Conservation (phyloP, 768 basidiomycete species). For the Dentipellis fragilis region DNA sequence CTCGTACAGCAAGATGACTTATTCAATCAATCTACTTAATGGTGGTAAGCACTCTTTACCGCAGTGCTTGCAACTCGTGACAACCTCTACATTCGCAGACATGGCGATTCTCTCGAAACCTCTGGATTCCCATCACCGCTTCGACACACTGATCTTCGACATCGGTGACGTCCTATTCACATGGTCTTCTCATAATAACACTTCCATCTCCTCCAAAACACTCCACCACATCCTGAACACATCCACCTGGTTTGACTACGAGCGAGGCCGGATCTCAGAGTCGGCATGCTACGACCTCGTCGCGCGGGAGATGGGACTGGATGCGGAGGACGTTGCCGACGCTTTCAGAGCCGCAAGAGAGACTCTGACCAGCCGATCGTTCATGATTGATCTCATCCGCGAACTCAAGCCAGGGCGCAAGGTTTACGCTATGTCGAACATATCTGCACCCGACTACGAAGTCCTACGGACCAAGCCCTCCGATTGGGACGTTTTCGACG, state of each 20-base stretch:
- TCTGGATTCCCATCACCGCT: no score
- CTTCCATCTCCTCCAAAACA: slow-evolving; percentile 28
- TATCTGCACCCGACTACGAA: slow-evolving; percentile 40
- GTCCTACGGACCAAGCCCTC: slow-evolving; percentile 31
- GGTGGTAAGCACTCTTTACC: no score
- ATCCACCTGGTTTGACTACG: slow-evolving; percentile 41
- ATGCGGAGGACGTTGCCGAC: slow-evolving; percentile 29
- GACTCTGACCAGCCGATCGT: slow-evolving; percentile 32
- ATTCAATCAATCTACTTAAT: no score
- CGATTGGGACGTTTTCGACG: slow-evolving; percentile 40
- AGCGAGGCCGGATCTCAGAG: slow-evolving; percentile 33
- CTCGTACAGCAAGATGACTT: no score
- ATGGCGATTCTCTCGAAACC: no score
- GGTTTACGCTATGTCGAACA: slow-evolving; percentile 52
- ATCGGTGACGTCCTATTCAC: slow-evolving; percentile 45
- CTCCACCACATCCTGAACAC: slow-evolving; percentile 33
- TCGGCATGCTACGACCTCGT: slow-evolving; percentile 33
- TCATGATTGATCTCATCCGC: slow-evolving; percentile 34
- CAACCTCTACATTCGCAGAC: no score
- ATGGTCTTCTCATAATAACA: slow-evolving; percentile 33
- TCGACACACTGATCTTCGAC: slow-evolving; percentile 34
- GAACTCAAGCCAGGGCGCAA: slow-evolving; percentile 33
- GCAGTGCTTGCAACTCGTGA: no score
- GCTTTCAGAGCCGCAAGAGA: slow-evolving; percentile 40
- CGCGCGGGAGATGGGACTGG: slow-evolving; percentile 28